These are phyloP conservation scores for Yamadazyma olivae DNA, from an alignment of 805 yeast species.

Conservation along the genomic window DNA sequence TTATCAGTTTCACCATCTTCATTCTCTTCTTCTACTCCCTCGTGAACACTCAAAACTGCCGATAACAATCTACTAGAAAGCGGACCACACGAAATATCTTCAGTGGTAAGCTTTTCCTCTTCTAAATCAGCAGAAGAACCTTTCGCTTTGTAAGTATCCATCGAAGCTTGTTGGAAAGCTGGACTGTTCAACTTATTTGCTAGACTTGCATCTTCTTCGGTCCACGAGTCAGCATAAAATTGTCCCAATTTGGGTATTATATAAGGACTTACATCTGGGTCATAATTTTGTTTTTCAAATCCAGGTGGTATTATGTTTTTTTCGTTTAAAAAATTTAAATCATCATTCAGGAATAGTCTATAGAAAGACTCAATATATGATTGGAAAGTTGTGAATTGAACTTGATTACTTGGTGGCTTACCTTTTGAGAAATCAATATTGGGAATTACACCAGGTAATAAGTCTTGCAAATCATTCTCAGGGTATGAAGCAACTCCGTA, in stretches of 20 bases:
- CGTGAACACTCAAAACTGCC: constrained; percentile 61
- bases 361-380: constrained; percentile 83
- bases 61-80: constrained; percentile 77
- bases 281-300: constrained; percentile 46
- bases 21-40: constrained; percentile 19
- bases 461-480: constrained; percentile 63
- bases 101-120: constrained; percentile 67
- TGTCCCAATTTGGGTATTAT: constrained; percentile 85
- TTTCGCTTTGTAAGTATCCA: constrained; percentile 50
- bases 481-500: constrained; percentile 94
- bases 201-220: constrained; percentile 64
- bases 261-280: constrained; percentile 67
- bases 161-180: constrained; percentile 39
- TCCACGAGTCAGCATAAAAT: constrained; percentile 80
- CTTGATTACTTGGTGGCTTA: constrained; percentile 75
- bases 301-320: constrained; percentile 56
- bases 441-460: constrained; percentile 88
- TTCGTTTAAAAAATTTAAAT: constrained; percentile 66
- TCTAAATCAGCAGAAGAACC: constrained; percentile 55
- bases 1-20: constrained; percentile 20
- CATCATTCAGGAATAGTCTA: constrained; percentile 76
- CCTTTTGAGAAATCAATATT: constrained; percentile 79
- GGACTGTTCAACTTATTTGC: constrained; percentile 47
- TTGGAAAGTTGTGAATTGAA: constrained; percentile 85
- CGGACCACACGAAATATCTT: constrained; percentile 86